A percentile compares a stretch with the other conserved stretches of the same genome.
phyloP scores from a whole-genome alignment of 108 stramenopile genomes.

The Nitzschia sp. region DNA sequence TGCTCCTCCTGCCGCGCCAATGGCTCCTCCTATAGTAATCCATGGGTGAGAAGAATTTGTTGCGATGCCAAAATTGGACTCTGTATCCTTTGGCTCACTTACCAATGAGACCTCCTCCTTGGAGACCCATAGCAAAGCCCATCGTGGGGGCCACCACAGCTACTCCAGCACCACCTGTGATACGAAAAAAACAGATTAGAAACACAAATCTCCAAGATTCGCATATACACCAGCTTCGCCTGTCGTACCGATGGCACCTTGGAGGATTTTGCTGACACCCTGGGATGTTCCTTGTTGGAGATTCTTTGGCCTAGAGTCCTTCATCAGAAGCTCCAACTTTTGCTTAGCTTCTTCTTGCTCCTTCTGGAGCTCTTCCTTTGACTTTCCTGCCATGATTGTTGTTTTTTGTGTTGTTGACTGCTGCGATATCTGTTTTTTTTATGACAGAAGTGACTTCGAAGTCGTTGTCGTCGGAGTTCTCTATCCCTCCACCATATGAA shows the following conservation, averaged over 20 bases:
- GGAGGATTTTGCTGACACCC: constrained; percentile 64
- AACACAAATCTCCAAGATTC: too few species aligned
- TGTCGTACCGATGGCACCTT: constrained; percentile 55
- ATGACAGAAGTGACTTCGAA: too few species aligned
- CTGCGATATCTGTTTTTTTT: too few species aligned
- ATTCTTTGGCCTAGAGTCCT: constrained; percentile 44
- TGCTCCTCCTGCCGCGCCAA: constrained; percentile 33
- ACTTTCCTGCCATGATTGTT: constrained; percentile 4
- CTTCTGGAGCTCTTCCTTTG: constrained; percentile 32
- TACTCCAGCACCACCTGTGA: constrained; percentile 49
- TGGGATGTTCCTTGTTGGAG: constrained; percentile 33
- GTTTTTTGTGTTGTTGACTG: too few species aligned
- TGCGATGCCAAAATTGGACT: not conserved
- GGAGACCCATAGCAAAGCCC: constrained; percentile 30
- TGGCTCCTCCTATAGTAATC: constrained; percentile 22
- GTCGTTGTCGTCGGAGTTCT: too few species aligned
- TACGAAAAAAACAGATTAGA: not conserved
- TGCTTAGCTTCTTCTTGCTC: constrained; percentile 45
- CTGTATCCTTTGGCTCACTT: not conserved
- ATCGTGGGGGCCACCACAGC: constrained; percentile 58
- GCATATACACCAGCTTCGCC: too few species aligned
- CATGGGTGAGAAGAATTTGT: not conserved
- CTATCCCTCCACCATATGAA: too few species aligned
- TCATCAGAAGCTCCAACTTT: constrained; percentile 33
- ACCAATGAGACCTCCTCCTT: constrained; percentile 33